phyloP scores from a whole-genome alignment of 2,329 filamentous ascomycete genomes.

The Arthrobotrys entomopaga region DNA sequence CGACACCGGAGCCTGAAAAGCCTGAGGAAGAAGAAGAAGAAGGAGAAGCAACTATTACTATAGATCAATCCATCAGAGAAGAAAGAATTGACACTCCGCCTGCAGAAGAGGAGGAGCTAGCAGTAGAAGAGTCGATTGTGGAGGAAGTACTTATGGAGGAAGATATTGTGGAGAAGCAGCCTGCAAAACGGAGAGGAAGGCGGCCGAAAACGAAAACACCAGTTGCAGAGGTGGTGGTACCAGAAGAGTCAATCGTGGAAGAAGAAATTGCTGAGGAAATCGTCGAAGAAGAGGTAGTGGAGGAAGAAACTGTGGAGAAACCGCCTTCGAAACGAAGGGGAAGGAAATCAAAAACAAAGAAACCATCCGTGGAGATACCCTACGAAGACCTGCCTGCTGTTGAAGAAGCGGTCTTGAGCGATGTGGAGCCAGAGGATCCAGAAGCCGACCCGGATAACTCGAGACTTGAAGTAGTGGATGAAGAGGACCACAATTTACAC shows the following conservation, averaged over 20 bases:
- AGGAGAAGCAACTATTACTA: slow-evolving; percentile 11
- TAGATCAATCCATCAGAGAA: slow-evolving; percentile 13
- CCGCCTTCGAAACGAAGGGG: neutral
- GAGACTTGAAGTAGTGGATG: slow-evolving; percentile 19
- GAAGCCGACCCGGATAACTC: slow-evolving; percentile 8
- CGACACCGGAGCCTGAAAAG: slow-evolving; percentile 35
- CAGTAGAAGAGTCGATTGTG: neutral
- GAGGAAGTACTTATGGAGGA: neutral
- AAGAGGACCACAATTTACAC: slow-evolving; percentile 4
- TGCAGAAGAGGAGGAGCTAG: slow-evolving; percentile 13
- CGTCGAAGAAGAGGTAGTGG: no score
- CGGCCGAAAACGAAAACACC: neutral
- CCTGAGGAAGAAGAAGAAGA: slow-evolving; percentile 25
- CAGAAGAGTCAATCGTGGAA: no score
- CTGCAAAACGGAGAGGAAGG: slow-evolving; percentile 30
- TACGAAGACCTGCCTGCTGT: slow-evolving; percentile 15
- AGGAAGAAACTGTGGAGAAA: no score
- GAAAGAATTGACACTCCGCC: slow-evolving; percentile 20
- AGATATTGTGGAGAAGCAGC: slow-evolving; percentile 7
- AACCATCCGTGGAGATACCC: slow-evolving; percentile 41
- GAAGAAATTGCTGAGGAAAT: neutral
- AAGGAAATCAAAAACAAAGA: slow-evolving; percentile 20
- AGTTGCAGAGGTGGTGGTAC: no score
- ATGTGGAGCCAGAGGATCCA: slow-evolving; percentile 31
- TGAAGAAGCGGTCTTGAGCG: slow-evolving; percentile 42